These are phyloP conservation scores for Gossypioides kirkii DNA, from an alignment of 345 rosid genomes.

Conservation along the genomic window DNA sequence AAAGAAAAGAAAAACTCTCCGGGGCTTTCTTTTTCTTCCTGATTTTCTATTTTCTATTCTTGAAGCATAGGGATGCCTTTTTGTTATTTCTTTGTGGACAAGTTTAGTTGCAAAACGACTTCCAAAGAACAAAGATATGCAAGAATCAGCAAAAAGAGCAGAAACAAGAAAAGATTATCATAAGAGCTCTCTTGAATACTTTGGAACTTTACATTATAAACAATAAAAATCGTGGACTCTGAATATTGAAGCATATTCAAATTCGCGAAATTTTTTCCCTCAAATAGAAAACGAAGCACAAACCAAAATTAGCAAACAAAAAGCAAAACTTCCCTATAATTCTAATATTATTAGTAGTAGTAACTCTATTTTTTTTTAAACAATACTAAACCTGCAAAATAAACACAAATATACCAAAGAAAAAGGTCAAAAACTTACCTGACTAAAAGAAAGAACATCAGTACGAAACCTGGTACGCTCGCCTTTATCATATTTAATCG, in stretches of 20 bases:
- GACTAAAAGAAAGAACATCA: slow-evolving; percentile 78
- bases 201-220: background rate
- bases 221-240: background rate
- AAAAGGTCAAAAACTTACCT: slow-evolving; percentile 33
- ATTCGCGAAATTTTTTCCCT: background rate
- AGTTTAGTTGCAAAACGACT: background rate
- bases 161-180: background rate
- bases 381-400: background rate
- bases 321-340: background rate
- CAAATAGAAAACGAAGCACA: background rate
- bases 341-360: background rate
- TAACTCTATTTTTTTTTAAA: no score
- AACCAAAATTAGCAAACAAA: background rate
- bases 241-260: background rate
- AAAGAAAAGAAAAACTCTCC: background rate
- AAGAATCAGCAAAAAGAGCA: background rate
- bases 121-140: background rate
- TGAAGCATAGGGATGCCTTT: background rate
- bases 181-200: background rate
- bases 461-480: slow-evolving; percentile 77
- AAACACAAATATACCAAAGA: background rate
- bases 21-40: background rate
- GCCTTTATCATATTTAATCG: slow-evolving; percentile 91
- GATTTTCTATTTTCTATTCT: background rate
- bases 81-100: background rate